A percentile compares a stretch with the other conserved stretches of the same genome.
phyloP scores from a whole-genome alignment of 2,329 filamentous ascomycete genomes.

The Ophiostoma fasciatum region DNA sequence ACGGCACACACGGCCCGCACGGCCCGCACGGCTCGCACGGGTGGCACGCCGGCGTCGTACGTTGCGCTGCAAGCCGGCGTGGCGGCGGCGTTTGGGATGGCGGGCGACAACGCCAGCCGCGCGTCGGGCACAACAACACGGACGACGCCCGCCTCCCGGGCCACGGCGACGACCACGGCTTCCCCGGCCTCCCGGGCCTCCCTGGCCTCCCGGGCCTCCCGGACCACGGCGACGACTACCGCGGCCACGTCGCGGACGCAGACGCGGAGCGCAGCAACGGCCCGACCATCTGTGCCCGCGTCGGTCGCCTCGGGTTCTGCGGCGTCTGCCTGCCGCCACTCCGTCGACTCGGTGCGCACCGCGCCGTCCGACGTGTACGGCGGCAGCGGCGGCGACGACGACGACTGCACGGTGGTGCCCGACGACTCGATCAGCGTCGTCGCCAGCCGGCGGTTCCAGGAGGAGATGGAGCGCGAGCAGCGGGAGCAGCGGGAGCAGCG shows the following conservation, averaged over 20 bases:
- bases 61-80: slow-evolving; percentile 3
- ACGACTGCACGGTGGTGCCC: slow-evolving; percentile 5
- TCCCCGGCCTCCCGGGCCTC: too few species aligned
- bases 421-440: slow-evolving; percentile 11
- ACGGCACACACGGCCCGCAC: too few species aligned
- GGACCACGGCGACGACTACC: neutral
- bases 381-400: neutral
- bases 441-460: neutral
- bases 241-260: neutral
- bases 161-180: too few species aligned
- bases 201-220: too few species aligned
- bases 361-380: neutral
- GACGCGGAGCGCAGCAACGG: too few species aligned
- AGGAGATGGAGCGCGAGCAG: neutral
- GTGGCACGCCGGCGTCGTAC: slow-evolving; percentile 2
- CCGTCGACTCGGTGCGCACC: neutral
- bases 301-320: neutral
- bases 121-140: too few species aligned
- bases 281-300: too few species aligned
- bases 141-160: neutral
- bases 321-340: neutral
- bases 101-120: neutral
- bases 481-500: neutral
- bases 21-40: neutral
- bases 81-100: neutral